Base-by-base conservation (phyloP, 2,329 filamentous ascomycete species). In the Penicillium glabrum region DNA sequence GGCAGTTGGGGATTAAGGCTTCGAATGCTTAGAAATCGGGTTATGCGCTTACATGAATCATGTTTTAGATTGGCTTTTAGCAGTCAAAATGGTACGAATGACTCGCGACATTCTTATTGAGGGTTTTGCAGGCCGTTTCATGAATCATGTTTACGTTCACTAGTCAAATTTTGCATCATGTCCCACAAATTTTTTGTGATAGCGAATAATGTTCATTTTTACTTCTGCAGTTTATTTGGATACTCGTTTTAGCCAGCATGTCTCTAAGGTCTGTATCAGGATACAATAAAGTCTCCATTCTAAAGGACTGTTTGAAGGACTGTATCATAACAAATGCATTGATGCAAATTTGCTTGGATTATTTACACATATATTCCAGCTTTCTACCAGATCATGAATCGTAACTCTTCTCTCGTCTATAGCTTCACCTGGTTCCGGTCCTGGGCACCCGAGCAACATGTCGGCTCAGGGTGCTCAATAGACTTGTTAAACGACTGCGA, bases 401-500 rank as follows among this genome's bases (percentile, higher is more conserved):
- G 21, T 39, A 10, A 46, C 13, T 33, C n/a, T 29, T 19, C 23
- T 24, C 19, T 49, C n/a, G 6, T 23, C 8, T 61, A 72, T 26
- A 72, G 43, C 62, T 72, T 72, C 33, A 62, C 61, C 52, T 67
- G 62, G 39, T 52, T 60, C 11, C 61, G 61, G 26, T 64, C 65
- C 59, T 61, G 57, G 10, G 59, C 53, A 14, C 39, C 69, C 58
- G 59, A 66, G 61, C 48, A 66, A 50, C 60, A 65, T 31, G 62
- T 49, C 11, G 68, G 58, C 60, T 72, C 69, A 1, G 66, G 64
- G 51, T 73, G 71, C 56, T 68, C 51, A 7, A 69, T 70, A 6
- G 71, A 74, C 70, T 74, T 67, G 65, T 78, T 77, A 53, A 76
- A 76, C 5, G 59, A 60, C 66, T 77, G 76, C 26, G 57, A 60